Base-by-base conservation (phyloP, 331 rosid species). In the Rhamnella rubrinervis region DNA sequence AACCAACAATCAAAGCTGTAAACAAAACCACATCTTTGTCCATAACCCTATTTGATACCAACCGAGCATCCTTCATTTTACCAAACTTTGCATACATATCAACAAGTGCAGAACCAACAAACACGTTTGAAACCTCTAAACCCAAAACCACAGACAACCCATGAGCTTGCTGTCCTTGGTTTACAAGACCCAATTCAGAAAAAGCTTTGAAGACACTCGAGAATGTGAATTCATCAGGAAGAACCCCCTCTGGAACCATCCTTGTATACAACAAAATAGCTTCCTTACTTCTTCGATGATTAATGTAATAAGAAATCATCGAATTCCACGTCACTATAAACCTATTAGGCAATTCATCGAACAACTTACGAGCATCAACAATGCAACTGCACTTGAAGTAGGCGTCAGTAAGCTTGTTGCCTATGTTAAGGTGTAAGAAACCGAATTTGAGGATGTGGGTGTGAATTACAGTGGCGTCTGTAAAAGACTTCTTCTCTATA, bases 1-100 rank as follows among this genome's bases (percentile, higher is more conserved):
- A 85, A 59, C 96, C 92, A 62, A 81, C 96, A 81, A 89, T 78
- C 73, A 89, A 78, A 40, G 92, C 86, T 4, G 89, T 89, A 70
- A 74, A 83, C 85, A 86, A 69, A 68, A 89, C 88, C 75, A 86
- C 90, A 77, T 86, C 96, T 80, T 87, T 86, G 74, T 81, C 77
- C 61, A 59, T 75, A 81, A 73, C 92, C 40, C 96, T 87, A 59
- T 74, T 74, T 11, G 78, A 64, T 72, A 87, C 85, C 55, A 69
- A 78, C 72, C 25, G 75, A 52, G 88, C 90, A 61, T 85, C 85
- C 65, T 55, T 71, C 86, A 89, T 78, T 63, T 52, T 83, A 70
- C 79, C 85, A 65, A 85, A 79, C 81, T 87, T 89, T 3, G 84
- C 77, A 25, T 89, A 89, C 96, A 86, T 83, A 73, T 85, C 87